Conservation (phyloP, 352 stramenopile genomes). For the Phytophthora litchii region DNA sequence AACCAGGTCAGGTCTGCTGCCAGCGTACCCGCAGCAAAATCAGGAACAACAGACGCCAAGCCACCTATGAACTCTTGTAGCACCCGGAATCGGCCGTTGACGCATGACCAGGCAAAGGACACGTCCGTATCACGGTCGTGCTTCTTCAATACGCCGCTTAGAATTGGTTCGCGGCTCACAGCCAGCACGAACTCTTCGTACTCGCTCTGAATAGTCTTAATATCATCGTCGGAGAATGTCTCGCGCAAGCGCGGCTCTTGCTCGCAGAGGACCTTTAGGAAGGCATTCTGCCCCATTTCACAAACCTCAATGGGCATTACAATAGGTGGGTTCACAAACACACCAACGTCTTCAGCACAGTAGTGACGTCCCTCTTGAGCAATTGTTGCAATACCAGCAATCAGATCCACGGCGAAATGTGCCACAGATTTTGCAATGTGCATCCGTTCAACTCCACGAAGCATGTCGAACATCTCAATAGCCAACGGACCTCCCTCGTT, state of each 20-base stretch:
- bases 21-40: conserved; percentile 37
- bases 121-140: conserved; percentile 63
- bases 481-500: conserved; percentile 57
- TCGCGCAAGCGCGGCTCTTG: conserved; percentile 51
- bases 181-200: conserved; percentile 55
- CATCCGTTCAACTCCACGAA: conserved; percentile 49
- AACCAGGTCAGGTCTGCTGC: conserved; percentile 45
- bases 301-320: conserved; percentile 57
- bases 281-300: conserved; percentile 61
- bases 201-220: conserved; percentile 50
- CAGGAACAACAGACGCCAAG: conserved; percentile 50
- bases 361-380: conserved; percentile 57
- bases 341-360: conserved; percentile 42
- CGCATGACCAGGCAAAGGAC: conserved; percentile 67
- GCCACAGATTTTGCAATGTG: conserved; percentile 59
- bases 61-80: conserved; percentile 68
- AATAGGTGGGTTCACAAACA: conserved; percentile 48
- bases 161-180: conserved; percentile 52
- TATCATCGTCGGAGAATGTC: conserved; percentile 49
- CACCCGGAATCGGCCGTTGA: conserved; percentile 52
- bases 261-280: conserved; percentile 41
- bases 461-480: conserved; percentile 61
- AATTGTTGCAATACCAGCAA: conserved; percentile 44
- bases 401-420: conserved; percentile 52
- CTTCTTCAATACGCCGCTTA: conserved; percentile 60